A percentile compares a stretch with the other conserved stretches of the same genome.
Conservation (phyloP, 768 basidiomycete species). For the Xanthoconium stramineum region DNA sequence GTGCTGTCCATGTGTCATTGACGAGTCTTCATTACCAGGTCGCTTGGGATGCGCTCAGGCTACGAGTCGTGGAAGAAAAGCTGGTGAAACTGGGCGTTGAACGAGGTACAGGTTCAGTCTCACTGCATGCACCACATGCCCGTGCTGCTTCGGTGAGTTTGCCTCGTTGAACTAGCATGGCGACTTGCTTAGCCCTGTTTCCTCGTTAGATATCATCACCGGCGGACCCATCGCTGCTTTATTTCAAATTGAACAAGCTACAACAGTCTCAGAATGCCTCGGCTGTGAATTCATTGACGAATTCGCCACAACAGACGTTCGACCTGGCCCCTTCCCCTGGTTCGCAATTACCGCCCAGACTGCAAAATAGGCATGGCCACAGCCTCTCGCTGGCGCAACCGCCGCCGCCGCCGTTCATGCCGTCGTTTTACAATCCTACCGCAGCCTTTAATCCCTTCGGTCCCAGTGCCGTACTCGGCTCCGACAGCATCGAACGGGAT, state of each 20-base stretch:
- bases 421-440: slow-evolving; percentile 34
- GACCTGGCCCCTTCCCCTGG: slow-evolving; percentile 52
- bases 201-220: slow-evolving; percentile 77
- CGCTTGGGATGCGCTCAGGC: slow-evolving; percentile 73
- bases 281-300: slow-evolving; percentile 50
- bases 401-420: slow-evolving; percentile 39
- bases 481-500: slow-evolving; percentile 42
- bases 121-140: slow-evolving; percentile 72
- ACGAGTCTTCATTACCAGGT: slow-evolving; percentile 37
- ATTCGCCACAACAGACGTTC: slow-evolving; percentile 65
- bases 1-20: slow-evolving; percentile 1
- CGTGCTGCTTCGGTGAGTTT: slow-evolving; percentile 77
- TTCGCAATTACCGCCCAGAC: slow-evolving; percentile 31
- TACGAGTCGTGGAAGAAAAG: slow-evolving; percentile 75
- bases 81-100: slow-evolving; percentile 79
- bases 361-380: slow-evolving; percentile 65
- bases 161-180: slow-evolving; percentile 20
- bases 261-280: slow-evolving; percentile 64
- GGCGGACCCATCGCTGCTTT: slow-evolving; percentile 77
- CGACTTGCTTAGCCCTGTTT: slow-evolving; percentile 1
- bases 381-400: slow-evolving; percentile 70
- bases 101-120: slow-evolving; percentile 49
- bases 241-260: slow-evolving; percentile 81
- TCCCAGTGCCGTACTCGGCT: slow-evolving; percentile 49
- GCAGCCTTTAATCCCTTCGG: slow-evolving; percentile 65